phyloP scores from a whole-genome alignment of 2,329 filamentous ascomycete species.

The Penicillium oxalicum region DNA sequence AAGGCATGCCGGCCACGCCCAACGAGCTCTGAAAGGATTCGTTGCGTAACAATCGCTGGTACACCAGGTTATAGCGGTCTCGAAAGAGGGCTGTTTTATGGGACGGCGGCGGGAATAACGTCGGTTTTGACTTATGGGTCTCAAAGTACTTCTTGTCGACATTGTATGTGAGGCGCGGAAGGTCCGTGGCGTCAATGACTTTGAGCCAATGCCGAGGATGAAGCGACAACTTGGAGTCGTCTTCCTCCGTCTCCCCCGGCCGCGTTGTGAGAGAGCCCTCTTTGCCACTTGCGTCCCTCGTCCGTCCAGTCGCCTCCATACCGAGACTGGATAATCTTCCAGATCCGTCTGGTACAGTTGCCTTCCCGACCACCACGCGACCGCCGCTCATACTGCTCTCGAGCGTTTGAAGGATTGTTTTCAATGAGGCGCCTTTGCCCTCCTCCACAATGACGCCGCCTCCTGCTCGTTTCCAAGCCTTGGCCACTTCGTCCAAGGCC shows the following conservation, averaged over 20 bases:
- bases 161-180: constrained; percentile 55
- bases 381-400: constrained; percentile 90
- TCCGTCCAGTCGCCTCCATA: constrained; percentile 36
- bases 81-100: constrained; percentile 83
- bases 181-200: constrained; percentile 75
- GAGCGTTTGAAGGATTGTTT: constrained; percentile 73
- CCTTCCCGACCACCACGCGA: constrained; percentile 48
- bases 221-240: constrained; percentile 55
- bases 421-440: constrained; percentile 58
- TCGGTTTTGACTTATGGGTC: constrained; percentile 59
- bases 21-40: constrained; percentile 87
- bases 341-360: constrained; percentile 18
- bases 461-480: constrained; percentile 83
- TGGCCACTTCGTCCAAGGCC: constrained; percentile 85
- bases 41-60: constrained; percentile 86
- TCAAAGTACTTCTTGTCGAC: constrained; percentile 82
- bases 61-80: constrained; percentile 84
- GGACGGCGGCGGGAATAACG: constrained; percentile 66
- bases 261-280: constrained; percentile 15
- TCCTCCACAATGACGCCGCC: constrained; percentile 90
- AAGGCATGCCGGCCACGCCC: constrained; percentile 51
- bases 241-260: constrained; percentile 48
- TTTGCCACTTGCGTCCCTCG: constrained; percentile 42
- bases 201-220: constrained; percentile 80
- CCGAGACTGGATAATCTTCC: constrained; percentile 33